Percentiles rank a stretch among this genome's conserved stretches.
Conservation (phyloP, 176 grass and related monocot species). For the Phoenix roebelenii region DNA sequence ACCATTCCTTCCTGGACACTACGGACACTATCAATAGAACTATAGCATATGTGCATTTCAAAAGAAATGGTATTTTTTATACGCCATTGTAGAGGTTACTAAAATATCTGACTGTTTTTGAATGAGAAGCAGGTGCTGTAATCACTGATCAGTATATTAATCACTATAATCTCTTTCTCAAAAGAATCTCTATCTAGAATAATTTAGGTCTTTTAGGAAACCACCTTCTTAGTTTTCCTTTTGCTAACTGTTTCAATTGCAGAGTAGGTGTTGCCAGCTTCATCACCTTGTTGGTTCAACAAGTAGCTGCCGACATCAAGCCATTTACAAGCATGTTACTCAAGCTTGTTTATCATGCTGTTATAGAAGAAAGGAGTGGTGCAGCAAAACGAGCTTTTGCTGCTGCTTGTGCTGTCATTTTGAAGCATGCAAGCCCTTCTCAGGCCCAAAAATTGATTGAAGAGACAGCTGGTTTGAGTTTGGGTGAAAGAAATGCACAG, state of each 20-base stretch:
- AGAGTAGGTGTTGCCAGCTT: conserved; percentile 95
- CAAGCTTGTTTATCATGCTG: conserved; percentile 63
- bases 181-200: too few relatives aligned
- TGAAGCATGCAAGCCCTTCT: conserved; percentile 70
- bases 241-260: conserved; percentile 3
- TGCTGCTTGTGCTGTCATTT: conserved; percentile 66
- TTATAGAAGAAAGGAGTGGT: conserved; percentile 76
- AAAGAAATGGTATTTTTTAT: too few relatives aligned
- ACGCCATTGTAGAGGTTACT: too few relatives aligned
- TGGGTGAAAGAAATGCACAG: conserved; percentile 74
- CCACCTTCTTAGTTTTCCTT: too few relatives aligned
- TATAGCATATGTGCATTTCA: too few relatives aligned
- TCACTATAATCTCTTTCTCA: too few relatives aligned
- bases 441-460: conserved; percentile 80
- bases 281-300: conserved; percentile 82
- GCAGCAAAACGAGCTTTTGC: conserved; percentile 68
- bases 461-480: conserved; percentile 75
- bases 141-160: too few relatives aligned
- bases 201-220: too few relatives aligned
- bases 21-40: too few relatives aligned
- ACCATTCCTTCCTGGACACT: too few relatives aligned
- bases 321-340: conserved; percentile 49
- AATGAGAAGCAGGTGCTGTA: too few relatives aligned
- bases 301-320: conserved; percentile 66
- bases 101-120: too few relatives aligned